Conservation (phyloP, 2,329 filamentous ascomycete genomes). For the Immersiporthe knoxdaviesiana region DNA sequence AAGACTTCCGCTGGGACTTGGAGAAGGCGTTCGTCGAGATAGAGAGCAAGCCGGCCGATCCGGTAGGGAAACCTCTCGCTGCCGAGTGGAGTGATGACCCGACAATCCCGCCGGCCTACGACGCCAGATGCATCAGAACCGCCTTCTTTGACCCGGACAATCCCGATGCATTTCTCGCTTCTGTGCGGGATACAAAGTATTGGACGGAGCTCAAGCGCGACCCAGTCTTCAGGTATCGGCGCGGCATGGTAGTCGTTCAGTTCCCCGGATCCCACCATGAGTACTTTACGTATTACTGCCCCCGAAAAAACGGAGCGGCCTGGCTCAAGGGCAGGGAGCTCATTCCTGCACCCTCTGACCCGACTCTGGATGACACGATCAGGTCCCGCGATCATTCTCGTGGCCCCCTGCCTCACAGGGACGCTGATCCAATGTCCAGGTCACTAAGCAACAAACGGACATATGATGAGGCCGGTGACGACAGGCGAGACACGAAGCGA, state of each 20-base stretch:
- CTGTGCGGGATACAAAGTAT: conserved; percentile 45
- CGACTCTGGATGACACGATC: conserved; percentile 14
- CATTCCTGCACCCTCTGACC: conserved; percentile 21
- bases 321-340: conserved; percentile 19
- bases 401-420: not conserved
- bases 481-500: conserved; percentile 22
- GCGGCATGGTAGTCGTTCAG: conserved; percentile 35
- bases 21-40: conserved; percentile 45
- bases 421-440: not conserved
- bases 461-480: conserved; percentile 4
- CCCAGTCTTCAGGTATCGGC: conserved; percentile 44
- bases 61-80: conserved; percentile 51
- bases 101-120: conserved; percentile 49
- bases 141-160: conserved; percentile 49
- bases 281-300: conserved; percentile 34
- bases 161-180: conserved; percentile 45
- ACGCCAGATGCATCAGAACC: conserved; percentile 49
- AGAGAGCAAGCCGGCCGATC: conserved; percentile 45
- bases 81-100: conserved; percentile 48
- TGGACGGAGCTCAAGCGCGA: conserved; percentile 48
- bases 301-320: conserved; percentile 13
- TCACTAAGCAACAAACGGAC: conserved; percentile 15
- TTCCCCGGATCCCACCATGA: conserved; percentile 34
- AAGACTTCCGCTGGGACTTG: conserved; percentile 46
- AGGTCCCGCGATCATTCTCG: conserved; percentile 8